Conservation (phyloP, 805 yeast species). For the Suhomyces sp. region DNA sequence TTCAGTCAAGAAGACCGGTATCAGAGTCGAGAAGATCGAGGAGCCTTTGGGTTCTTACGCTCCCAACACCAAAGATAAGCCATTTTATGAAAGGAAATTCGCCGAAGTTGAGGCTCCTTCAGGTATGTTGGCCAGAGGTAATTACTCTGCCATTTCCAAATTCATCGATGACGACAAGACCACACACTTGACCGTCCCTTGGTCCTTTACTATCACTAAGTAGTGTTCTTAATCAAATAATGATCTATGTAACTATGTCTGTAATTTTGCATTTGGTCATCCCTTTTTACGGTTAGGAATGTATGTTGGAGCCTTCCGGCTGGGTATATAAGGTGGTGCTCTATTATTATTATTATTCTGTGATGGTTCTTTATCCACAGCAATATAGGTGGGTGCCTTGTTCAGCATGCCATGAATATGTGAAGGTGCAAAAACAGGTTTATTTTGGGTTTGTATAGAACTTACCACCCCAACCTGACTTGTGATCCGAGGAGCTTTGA, state of each 20-base stretch:
- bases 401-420: too few relatives aligned
- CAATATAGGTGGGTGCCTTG: too few relatives aligned
- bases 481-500: slow-evolving; percentile 2
- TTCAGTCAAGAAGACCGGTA: slow-evolving; percentile 81
- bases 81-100: slow-evolving; percentile 62
- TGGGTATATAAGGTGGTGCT: slow-evolving; percentile 38
- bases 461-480: too few relatives aligned
- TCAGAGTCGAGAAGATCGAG: slow-evolving; percentile 79
- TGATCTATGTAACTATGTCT: not conserved
- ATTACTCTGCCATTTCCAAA: slow-evolving; percentile 75
- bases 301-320: too few relatives aligned
- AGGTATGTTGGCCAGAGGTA: slow-evolving; percentile 85
- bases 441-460: too few relatives aligned
- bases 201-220: slow-evolving; percentile 84
- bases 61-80: slow-evolving; percentile 80
- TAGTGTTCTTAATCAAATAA: slow-evolving; percentile 18
- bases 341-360: too few relatives aligned
- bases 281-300: too few relatives aligned
- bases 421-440: too few relatives aligned
- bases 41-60: slow-evolving; percentile 91
- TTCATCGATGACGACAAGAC: slow-evolving; percentile 85
- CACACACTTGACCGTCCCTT: slow-evolving; percentile 70
- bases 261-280: not conserved
- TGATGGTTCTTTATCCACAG: too few relatives aligned
- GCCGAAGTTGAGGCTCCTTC: slow-evolving; percentile 81